Conservation (phyloP, 2,329 filamentous ascomycete species). For the Sphaerulina musiva region DNA sequence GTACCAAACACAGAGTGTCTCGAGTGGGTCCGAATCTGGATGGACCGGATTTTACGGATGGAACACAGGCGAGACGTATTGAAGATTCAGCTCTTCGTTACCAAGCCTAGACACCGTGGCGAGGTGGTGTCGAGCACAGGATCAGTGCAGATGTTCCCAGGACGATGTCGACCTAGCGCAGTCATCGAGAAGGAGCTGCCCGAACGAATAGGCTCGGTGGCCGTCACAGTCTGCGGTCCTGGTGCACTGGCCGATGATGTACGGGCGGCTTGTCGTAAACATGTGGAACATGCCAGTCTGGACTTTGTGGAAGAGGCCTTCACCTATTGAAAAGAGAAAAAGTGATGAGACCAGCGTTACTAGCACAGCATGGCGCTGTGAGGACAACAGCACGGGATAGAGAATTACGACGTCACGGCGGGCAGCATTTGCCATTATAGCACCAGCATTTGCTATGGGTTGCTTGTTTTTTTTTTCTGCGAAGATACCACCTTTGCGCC, state of each 20-base stretch:
- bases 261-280: slow-evolving; percentile 47
- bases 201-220: slow-evolving; percentile 43
- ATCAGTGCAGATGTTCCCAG: slow-evolving; percentile 56
- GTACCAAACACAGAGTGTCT: slow-evolving; percentile 65
- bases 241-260: slow-evolving; percentile 59
- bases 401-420: slow-evolving; percentile 10
- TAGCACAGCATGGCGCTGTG: slow-evolving; percentile 3
- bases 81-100: slow-evolving; percentile 56
- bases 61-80: slow-evolving; percentile 54
- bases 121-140: slow-evolving; percentile 53
- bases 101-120: slow-evolving; percentile 50
- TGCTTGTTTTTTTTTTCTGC: slow-evolving; percentile 1
- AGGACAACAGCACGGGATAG: neutral
- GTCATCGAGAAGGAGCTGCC: slow-evolving; percentile 53
- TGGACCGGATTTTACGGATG: slow-evolving; percentile 58
- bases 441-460: slow-evolving; percentile 4
- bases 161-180: slow-evolving; percentile 50
- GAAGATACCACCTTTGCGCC: slow-evolving; percentile 10
- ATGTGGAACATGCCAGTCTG: slow-evolving; percentile 48
- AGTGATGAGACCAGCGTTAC: neutral
- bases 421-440: slow-evolving; percentile 8
- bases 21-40: slow-evolving; percentile 59
- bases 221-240: slow-evolving; percentile 57
- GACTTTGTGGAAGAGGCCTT: slow-evolving; percentile 63
- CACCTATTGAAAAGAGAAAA: slow-evolving; percentile 34